Conservation (phyloP, 2,329 filamentous ascomycete species). For the Cladosporium sp. region DNA sequence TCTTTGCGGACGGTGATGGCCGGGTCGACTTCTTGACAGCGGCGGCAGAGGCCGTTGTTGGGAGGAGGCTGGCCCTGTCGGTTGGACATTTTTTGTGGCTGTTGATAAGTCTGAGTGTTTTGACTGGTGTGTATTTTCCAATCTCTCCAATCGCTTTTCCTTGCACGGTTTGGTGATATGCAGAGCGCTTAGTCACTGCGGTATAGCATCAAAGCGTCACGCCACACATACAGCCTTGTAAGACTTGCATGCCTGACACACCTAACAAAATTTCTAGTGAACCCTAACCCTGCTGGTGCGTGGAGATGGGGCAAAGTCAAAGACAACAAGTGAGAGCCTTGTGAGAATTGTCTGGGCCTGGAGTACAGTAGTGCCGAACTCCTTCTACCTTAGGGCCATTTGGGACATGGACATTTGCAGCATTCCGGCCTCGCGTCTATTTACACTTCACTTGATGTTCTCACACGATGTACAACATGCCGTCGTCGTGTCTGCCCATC, state of each 20-base stretch:
- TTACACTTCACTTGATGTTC: no score
- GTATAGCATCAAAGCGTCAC: not conserved
- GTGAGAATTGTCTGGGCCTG: not conserved
- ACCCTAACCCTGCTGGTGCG: no score
- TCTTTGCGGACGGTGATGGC: constrained; percentile 55
- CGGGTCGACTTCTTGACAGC: constrained; percentile 51
- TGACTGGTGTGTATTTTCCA: not conserved
- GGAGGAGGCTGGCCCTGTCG: constrained; percentile 1
- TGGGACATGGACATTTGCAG: no score
- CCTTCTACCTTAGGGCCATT: not conserved
- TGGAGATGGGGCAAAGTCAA: not conserved
- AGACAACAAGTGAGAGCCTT: no score
- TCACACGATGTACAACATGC: no score
- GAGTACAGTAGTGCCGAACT: not conserved
- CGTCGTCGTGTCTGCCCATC: no score
- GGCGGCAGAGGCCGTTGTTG: constrained; percentile 44
- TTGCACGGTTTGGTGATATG: not conserved
- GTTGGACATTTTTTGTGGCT: not conserved
- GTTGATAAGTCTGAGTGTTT: not conserved
- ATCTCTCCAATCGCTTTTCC: not conserved
- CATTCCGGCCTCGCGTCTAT: no score
- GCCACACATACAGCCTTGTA: not conserved
- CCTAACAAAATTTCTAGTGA: no score
- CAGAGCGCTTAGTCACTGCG: not conserved
- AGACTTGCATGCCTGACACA: not conserved